Conservation (phyloP, 805 yeast genomes). For the Ogataea dorogensis region DNA sequence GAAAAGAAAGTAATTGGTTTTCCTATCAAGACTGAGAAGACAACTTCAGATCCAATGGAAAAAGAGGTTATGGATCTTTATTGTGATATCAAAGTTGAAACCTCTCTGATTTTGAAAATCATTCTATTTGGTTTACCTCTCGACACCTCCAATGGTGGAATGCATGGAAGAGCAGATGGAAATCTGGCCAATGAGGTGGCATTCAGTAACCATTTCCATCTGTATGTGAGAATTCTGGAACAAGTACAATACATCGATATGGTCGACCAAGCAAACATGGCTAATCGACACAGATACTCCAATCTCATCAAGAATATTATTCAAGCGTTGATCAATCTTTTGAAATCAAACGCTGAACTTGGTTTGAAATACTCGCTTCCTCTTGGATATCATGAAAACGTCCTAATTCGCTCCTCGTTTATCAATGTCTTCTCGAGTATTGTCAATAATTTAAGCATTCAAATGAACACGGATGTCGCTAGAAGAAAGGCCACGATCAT, state of each 20-base stretch:
- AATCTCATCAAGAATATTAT: conserved; percentile 62
- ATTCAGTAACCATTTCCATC: conserved; percentile 67
- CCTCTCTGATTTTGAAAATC: conserved; percentile 55
- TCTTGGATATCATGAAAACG: conserved; percentile 70
- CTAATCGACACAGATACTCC: conserved; percentile 50
- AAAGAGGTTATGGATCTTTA: conserved; percentile 30
- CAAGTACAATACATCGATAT: conserved; percentile 34
- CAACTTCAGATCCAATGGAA: conserved; percentile 13
- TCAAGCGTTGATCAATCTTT: conserved; percentile 61
- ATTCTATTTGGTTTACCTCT: conserved; percentile 55
- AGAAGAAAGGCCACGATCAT: conserved; percentile 10
- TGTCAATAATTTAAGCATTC: conserved; percentile 32
- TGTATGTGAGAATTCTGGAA: conserved; percentile 54
- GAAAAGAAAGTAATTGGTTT: conserved; percentile 23
- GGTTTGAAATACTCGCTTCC: conserved; percentile 77
- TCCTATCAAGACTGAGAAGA: conserved; percentile 4
- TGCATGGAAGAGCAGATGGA: conserved; percentile 30
- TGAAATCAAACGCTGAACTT: conserved; percentile 71
- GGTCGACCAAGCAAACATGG: conserved; percentile 17
- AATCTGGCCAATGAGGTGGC: conserved; percentile 43
- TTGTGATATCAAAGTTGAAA: conserved; percentile 41
- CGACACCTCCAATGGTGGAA: conserved; percentile 54
- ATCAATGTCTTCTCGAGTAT: conserved; percentile 76
- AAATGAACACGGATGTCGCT: conserved; percentile 14
- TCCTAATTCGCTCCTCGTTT: conserved; percentile 65